A percentile compares a stretch with the other conserved stretches of the same genome.
These are phyloP conservation scores for Tetrapisispora iriomotensis DNA, from an alignment of 805 yeast genomes.

Conservation along the genomic window DNA sequence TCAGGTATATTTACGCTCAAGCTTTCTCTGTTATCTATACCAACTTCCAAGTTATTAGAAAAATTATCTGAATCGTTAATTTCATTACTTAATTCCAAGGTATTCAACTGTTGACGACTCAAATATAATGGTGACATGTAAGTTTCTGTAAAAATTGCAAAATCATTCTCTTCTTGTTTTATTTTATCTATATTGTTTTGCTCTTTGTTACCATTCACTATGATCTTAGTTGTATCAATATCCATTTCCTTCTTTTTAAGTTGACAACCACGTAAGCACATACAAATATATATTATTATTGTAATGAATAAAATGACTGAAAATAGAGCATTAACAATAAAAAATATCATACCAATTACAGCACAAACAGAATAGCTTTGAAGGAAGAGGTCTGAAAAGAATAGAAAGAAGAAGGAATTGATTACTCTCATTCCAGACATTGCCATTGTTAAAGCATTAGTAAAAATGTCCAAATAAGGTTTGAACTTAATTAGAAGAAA, in stretches of 20 bases:
- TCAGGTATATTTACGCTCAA: too few species aligned
- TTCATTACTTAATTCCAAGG: too few species aligned
- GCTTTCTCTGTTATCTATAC: too few species aligned
- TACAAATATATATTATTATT: slow-evolving; percentile 51
- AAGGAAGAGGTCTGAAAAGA: slow-evolving; percentile 75
- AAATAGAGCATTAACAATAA: slow-evolving; percentile 80
- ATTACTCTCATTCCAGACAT: slow-evolving; percentile 62
- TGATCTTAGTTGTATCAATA: background rate
- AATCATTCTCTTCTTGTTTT: too few species aligned
- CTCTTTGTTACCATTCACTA: too few species aligned
- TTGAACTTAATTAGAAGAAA: slow-evolving; percentile 48
- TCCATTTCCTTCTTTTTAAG: background rate
- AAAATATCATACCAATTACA: slow-evolving; percentile 86
- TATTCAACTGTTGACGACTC: too few species aligned
- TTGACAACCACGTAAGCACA: background rate
- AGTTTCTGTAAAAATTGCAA: too few species aligned
- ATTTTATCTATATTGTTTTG: too few species aligned
- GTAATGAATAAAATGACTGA: slow-evolving; percentile 61
- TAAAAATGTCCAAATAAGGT: slow-evolving; percentile 77
- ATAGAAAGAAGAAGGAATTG: slow-evolving; percentile 76
- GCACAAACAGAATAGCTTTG: slow-evolving; percentile 73
- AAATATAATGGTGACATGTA: too few species aligned
- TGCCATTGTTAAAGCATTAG: slow-evolving; percentile 65
- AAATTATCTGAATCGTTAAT: too few species aligned
- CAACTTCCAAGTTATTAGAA: too few species aligned